These are phyloP conservation scores for Jamesozyma hellenica DNA, from an alignment of 805 yeast species.

Conservation along the genomic window DNA sequence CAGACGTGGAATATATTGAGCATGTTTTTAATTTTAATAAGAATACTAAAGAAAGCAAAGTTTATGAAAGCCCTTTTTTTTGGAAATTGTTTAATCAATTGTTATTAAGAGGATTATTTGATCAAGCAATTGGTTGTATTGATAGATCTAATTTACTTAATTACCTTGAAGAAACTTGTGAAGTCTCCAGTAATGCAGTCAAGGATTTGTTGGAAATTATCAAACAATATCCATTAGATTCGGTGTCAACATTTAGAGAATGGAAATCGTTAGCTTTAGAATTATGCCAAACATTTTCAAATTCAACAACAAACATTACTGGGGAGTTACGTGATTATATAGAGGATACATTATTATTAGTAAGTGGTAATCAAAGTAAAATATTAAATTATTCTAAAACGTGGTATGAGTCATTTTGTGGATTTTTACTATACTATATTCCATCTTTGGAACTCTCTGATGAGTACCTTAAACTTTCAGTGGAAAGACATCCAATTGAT, in stretches of 20 bases:
- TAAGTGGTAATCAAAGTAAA: slow-evolving; percentile 34
- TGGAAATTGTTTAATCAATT: slow-evolving; percentile 55
- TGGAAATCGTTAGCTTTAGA: slow-evolving; percentile 30
- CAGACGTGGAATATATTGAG: slow-evolving; percentile 42
- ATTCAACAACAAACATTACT: slow-evolving; percentile 16
- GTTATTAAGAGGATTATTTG: slow-evolving; percentile 50
- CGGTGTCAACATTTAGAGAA: slow-evolving; percentile 27
- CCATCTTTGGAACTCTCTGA: slow-evolving; percentile 37
- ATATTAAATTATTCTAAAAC: slow-evolving; percentile 42
- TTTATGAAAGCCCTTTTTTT: slow-evolving; percentile 34
- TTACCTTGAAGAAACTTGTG: slow-evolving; percentile 14
- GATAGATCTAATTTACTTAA: slow-evolving; percentile 17
- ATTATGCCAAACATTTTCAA: slow-evolving; percentile 18
- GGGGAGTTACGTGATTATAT: slow-evolving; percentile 25
- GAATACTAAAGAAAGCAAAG: slow-evolving; percentile 33
- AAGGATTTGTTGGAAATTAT: slow-evolving; percentile 28
- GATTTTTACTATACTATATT: slow-evolving; percentile 49
- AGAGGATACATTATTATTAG: slow-evolving; percentile 25
- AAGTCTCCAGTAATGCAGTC: slow-evolving; percentile 22
- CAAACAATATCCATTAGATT: slow-evolving; percentile 29
- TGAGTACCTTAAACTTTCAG: slow-evolving; percentile 34
- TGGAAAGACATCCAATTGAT: slow-evolving; percentile 30
- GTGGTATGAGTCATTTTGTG: slow-evolving; percentile 62
- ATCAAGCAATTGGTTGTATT: slow-evolving; percentile 37
- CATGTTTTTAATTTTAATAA: slow-evolving; percentile 28